A percentile compares a stretch with the other conserved stretches of the same genome.
Evolutionary conservation across 441 rosid species (phyloP).

Genomic region (Omphalea diandra): DNA sequence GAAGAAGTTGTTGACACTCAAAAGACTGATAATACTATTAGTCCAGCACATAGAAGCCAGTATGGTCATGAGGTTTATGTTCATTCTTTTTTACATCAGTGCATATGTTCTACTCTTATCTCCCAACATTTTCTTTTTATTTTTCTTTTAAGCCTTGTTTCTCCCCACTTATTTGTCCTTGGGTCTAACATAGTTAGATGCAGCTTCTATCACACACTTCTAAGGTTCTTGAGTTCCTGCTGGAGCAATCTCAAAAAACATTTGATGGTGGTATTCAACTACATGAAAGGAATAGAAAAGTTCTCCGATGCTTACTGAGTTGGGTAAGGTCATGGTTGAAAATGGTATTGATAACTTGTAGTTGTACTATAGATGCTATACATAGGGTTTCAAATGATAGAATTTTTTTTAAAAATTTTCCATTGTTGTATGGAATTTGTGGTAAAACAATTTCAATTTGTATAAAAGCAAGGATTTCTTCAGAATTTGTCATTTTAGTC

Average conservation of each 20-base stretch:
- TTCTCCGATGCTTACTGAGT: conserved; percentile 90
- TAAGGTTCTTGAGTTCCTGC: conserved; percentile 83
- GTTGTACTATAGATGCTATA: not conserved
- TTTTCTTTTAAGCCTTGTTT: not conserved
- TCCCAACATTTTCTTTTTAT: not conserved
- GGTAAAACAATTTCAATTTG: not conserved
- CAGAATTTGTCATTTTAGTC: not conserved
- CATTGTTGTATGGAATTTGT: not conserved
- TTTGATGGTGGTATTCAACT: conserved; percentile 47
- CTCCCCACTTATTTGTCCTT: conserved; percentile 8
- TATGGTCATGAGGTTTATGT: conserved; percentile 71
- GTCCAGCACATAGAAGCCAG: conserved; percentile 57
- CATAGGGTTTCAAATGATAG: not conserved
- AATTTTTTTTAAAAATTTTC: not conserved
- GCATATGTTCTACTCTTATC: not conserved
- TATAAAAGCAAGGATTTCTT: not conserved
- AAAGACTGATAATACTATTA: conserved; percentile 49
- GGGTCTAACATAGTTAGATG: conserved; percentile 11
- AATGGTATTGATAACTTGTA: conserved; percentile 9
- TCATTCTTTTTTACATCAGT: conserved; percentile 13
- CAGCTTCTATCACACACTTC: conserved; percentile 87
- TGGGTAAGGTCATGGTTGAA: conserved; percentile 65
- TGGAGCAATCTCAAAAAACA: conserved; percentile 76
- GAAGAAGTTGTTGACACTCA: conserved; percentile 86
- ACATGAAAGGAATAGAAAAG: conserved; percentile 68